Percentiles rank a stretch among this genome's conserved stretches.
Conservation (phyloP, 306 rosid genomes). For the Vicia villosa region DNA sequence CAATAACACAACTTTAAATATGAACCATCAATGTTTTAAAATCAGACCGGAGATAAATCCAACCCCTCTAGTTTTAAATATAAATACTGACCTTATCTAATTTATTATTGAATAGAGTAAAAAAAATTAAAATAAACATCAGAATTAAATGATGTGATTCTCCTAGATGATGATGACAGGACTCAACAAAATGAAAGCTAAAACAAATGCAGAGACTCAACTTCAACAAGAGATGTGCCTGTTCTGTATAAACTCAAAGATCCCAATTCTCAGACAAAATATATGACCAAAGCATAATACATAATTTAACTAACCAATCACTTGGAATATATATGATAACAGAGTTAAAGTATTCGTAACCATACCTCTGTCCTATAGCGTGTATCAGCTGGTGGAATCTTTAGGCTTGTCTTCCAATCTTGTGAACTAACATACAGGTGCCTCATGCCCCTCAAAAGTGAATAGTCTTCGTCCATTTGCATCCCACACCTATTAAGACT, state of each 20-base stretch:
- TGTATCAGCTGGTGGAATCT: conserved; percentile 86
- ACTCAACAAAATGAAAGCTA: conserved; percentile 19
- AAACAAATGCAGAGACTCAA: conserved; percentile 17
- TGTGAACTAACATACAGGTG: conserved; percentile 71
- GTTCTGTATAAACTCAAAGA: not conserved
- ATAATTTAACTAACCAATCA: conserved; percentile 25
- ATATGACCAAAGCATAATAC: conserved; percentile 15
- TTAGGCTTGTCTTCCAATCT: conserved; percentile 96
- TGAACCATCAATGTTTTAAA: too few relatives aligned
- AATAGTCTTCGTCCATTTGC: too few relatives aligned
- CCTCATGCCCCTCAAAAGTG: too few relatives aligned
- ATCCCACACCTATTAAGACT: too few relatives aligned
- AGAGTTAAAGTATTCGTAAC: not conserved
- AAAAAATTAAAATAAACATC: too few relatives aligned
- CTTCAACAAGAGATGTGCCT: not conserved
- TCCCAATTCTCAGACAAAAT: conserved; percentile 21
- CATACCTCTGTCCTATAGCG: conserved; percentile 95
- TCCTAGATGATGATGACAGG: too few relatives aligned
- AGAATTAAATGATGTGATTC: too few relatives aligned
- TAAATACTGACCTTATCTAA: too few relatives aligned
- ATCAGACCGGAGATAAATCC: too few relatives aligned
- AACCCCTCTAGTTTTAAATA: too few relatives aligned
- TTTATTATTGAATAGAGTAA: too few relatives aligned
- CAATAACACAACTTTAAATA: too few relatives aligned
- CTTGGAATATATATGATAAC: conserved; percentile 4